phyloP scores from a whole-genome alignment of 2,329 filamentous ascomycete species.

The Neodidymelliopsis sp. region DNA sequence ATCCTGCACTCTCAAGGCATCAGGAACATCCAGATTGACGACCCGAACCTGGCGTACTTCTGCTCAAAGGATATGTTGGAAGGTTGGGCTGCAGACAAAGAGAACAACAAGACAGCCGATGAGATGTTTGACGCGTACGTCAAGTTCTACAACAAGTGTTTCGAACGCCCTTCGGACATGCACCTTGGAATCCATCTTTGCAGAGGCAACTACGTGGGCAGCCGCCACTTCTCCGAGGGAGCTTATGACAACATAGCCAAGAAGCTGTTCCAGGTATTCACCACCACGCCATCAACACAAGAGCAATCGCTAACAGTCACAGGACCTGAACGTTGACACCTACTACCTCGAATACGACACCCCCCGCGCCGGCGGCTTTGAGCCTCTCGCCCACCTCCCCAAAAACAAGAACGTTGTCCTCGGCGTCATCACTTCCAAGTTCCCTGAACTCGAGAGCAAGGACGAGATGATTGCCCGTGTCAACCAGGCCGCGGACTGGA shows the following conservation, averaged over 20 bases:
- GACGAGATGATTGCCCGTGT: conserved; percentile 57
- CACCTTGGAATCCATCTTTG: conserved; percentile 81
- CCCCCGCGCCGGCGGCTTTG: conserved; percentile 57
- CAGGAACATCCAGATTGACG: conserved; percentile 59
- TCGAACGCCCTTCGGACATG: conserved; percentile 71
- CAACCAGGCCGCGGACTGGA: conserved; percentile 65
- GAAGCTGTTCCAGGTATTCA: conserved; percentile 48
- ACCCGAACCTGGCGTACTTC: conserved; percentile 57
- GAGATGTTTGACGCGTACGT: conserved; percentile 79
- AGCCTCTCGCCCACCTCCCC: conserved; percentile 55
- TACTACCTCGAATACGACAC: conserved; percentile 57
- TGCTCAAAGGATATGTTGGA: conserved; percentile 49
- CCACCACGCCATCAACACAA: not conserved
- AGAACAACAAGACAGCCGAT: conserved; percentile 73
- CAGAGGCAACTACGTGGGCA: conserved; percentile 58
- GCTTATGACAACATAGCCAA: conserved; percentile 57
- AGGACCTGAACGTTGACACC: conserved; percentile 51
- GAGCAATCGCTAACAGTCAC: conserved; percentile 5
- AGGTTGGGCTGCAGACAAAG: conserved; percentile 63
- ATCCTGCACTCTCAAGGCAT: conserved; percentile 56
- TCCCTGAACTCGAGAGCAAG: conserved; percentile 55
- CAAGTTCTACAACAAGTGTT: conserved; percentile 75
- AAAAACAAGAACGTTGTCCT: conserved; percentile 58
- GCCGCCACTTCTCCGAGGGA: conserved; percentile 56
- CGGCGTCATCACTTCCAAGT: conserved; percentile 57